phyloP scores from a whole-genome alignment of 352 stramenopile species.

The Pythium coloratum region DNA sequence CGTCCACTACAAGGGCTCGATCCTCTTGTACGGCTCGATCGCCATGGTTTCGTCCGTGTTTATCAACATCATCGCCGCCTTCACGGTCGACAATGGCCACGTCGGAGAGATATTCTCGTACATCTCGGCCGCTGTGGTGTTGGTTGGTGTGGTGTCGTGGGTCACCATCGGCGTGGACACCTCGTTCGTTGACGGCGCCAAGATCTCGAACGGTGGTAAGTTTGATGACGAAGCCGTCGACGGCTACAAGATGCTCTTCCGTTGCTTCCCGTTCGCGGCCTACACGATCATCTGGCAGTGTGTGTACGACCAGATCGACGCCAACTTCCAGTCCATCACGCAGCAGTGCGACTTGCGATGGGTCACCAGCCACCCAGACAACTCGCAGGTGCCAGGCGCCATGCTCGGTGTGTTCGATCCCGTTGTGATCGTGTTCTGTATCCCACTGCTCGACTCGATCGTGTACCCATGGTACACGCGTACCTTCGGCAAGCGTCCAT shows the following conservation, averaged over 20 bases:
- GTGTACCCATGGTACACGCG: constrained; percentile 37
- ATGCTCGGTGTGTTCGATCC: constrained; percentile 44
- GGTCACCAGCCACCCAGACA: constrained; percentile 27
- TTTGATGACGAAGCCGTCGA: constrained; percentile 43
- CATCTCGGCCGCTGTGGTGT: constrained; percentile 32
- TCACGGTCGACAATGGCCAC: constrained; percentile 42
- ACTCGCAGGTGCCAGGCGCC: constrained; percentile 51
- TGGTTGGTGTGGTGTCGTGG: constrained; percentile 49
- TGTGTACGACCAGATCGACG: constrained; percentile 63
- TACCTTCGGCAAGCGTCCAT: constrained; percentile 29
- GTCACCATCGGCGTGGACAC: constrained; percentile 46
- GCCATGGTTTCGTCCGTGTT: constrained; percentile 44
- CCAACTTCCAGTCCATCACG: constrained; percentile 69
- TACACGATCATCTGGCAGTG: constrained; percentile 68
- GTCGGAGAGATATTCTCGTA: constrained; percentile 51
- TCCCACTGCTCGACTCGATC: constrained; percentile 33
- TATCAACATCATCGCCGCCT: constrained; percentile 55
- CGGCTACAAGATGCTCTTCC: constrained; percentile 58
- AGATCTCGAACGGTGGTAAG: constrained; percentile 36
- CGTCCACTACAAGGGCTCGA: constrained; percentile 30
- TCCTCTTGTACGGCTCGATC: constrained; percentile 42
- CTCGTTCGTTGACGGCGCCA: constrained; percentile 48
- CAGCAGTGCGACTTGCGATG: constrained; percentile 68
- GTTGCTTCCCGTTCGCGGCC: constrained; percentile 51
- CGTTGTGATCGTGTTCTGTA: constrained; percentile 37